A percentile compares a stretch with the other conserved stretches of the same genome.
phyloP scores from a whole-genome alignment of 768 basidiomycete genomes.

The Astraeus odoratus region DNA sequence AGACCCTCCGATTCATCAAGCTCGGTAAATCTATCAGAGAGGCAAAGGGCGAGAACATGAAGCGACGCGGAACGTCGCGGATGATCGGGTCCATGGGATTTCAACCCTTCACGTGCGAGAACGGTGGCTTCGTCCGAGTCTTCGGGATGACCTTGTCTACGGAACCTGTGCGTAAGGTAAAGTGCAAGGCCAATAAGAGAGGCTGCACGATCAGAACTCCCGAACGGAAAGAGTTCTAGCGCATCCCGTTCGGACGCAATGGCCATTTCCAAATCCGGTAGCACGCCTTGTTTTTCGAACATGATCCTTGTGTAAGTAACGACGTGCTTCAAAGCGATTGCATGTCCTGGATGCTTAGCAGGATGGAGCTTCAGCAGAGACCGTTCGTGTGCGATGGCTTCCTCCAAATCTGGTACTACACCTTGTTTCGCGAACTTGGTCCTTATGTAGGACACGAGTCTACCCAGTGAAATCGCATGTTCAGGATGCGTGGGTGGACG shows the following conservation, averaged over 20 bases:
- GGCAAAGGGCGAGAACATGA: no score
- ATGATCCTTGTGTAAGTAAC: no score
- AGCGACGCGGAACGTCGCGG: no score
- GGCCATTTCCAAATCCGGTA: constrained; percentile 3
- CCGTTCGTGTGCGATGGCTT: not conserved
- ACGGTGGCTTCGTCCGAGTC: not conserved
- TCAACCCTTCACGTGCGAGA: no score
- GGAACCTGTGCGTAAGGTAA: not conserved
- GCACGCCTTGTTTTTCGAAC: not conserved
- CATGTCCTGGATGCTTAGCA: not conserved
- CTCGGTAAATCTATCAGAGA: no score
- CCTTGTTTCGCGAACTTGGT: not conserved
- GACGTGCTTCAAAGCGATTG: not conserved
- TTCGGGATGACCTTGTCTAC: no score
- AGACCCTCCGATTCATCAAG: no score
- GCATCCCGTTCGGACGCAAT: constrained; percentile 8
- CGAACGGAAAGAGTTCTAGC: not conserved
- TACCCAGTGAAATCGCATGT: not conserved
- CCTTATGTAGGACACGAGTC: no score
- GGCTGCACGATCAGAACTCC: not conserved
- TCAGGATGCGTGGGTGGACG: constrained; percentile 1
- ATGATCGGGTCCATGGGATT: no score
- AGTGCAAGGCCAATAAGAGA: not conserved
- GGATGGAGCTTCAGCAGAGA: not conserved
- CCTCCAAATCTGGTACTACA: no score